Conservation (phyloP, 192 early-diverging fungal genomes). For the Umbelopsis isabellina region DNA sequence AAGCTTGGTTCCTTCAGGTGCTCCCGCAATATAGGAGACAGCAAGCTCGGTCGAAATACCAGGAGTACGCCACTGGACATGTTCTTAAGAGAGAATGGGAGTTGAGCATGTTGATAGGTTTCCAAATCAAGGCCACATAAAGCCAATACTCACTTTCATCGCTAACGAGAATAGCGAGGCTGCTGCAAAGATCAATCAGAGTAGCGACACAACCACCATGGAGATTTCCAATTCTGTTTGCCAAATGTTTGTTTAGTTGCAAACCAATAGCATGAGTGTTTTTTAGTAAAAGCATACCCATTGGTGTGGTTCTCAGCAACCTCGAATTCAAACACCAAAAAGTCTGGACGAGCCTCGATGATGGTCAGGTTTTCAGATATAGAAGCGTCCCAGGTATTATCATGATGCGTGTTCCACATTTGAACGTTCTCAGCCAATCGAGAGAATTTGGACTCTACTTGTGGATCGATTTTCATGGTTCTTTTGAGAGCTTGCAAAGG, state of each 20-base stretch:
- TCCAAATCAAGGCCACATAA: background rate
- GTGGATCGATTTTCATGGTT: slow-evolving; percentile 9
- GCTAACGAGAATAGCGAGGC: slow-evolving; percentile 20
- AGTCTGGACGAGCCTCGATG: slow-evolving; percentile 22
- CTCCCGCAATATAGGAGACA: slow-evolving; percentile 18
- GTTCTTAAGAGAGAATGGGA: slow-evolving; percentile 5
- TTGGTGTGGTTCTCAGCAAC: slow-evolving; percentile 31
- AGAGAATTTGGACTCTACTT: slow-evolving; percentile 3
- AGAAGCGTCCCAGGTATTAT: background rate
- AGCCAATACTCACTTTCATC: background rate
- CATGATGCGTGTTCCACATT: background rate
- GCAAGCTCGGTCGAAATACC: slow-evolving; percentile 37
- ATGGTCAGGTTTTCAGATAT: background rate
- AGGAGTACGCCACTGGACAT: slow-evolving; percentile 19
- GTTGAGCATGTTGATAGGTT: background rate
- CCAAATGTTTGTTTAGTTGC: background rate
- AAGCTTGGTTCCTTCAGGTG: slow-evolving; percentile 12
- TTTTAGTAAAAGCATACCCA: slow-evolving; percentile 1
- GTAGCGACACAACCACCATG: slow-evolving; percentile 41
- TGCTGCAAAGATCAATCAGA: slow-evolving; percentile 39
- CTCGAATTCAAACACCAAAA: slow-evolving; percentile 29
- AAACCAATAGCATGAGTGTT: background rate
- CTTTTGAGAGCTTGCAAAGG: too few species aligned
- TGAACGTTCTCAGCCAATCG: background rate
- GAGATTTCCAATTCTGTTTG: slow-evolving; percentile 22